These are phyloP conservation scores for Aschersonia sp. DNA, from an alignment of 2,329 filamentous ascomycete genomes.

Conservation along the genomic window DNA sequence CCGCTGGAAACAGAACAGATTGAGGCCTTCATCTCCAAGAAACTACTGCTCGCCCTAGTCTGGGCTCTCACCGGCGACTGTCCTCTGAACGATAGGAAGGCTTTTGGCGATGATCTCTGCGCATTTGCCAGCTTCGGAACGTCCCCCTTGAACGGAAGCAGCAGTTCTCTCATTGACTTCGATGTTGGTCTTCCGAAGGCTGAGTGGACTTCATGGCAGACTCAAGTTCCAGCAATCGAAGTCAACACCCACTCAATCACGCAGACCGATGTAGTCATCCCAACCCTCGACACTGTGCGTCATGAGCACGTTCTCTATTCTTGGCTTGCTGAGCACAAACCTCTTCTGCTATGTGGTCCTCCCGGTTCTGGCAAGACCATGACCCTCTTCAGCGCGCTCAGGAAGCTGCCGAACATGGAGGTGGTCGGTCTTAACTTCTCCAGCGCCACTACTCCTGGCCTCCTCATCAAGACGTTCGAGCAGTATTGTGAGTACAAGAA, in stretches of 20 bases:
- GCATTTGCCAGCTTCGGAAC: slow-evolving; percentile 76
- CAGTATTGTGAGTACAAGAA: slow-evolving; percentile 99
- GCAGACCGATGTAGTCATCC: slow-evolving; percentile 96
- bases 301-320: slow-evolving; percentile 99
- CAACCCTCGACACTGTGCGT: slow-evolving; percentile 89
- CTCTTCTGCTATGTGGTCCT: slow-evolving; percentile 87
- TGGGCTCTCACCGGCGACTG: slow-evolving; percentile 97
- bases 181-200: slow-evolving; percentile 77
- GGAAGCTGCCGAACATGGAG: slow-evolving; percentile 97
- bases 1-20: slow-evolving; percentile 81
- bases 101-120: slow-evolving; percentile 74
- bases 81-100: slow-evolving; percentile 72
- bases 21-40: slow-evolving; percentile 83
- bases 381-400: slow-evolving; percentile 94
- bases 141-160: slow-evolving; percentile 56
- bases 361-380: slow-evolving; percentile 99
- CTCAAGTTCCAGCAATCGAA: slow-evolving; percentile 84
- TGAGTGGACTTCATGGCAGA: slow-evolving; percentile 89
- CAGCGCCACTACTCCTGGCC: slow-evolving; percentile 91
- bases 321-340: slow-evolving; percentile 98
- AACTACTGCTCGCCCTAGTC: slow-evolving; percentile 78
- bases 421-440: slow-evolving; percentile 99
- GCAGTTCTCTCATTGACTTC: slow-evolving; percentile 85
- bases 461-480: slow-evolving; percentile 97
- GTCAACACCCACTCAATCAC: slow-evolving; percentile 97